phyloP scores from a whole-genome alignment of 345 rosid genomes.

The Excoecaria agallocha region DNA sequence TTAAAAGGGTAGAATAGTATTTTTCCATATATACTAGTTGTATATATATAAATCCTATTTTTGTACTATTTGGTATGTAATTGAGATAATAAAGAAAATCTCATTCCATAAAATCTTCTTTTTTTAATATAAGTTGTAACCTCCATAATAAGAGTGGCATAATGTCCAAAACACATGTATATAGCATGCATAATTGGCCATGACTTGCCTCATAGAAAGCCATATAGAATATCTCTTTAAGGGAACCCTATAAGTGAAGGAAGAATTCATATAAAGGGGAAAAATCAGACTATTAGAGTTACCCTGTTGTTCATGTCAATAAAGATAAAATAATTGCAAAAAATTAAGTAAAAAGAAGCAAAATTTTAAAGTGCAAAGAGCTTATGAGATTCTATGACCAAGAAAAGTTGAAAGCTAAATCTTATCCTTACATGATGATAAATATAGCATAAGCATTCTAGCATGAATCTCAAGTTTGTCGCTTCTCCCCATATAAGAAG shows the following conservation, averaged over 20 bases:
- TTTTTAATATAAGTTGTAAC: no score
- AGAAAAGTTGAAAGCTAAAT: neutral
- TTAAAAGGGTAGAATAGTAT: no score
- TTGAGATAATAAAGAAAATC: no score
- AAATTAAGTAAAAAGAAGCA: constrained; percentile 7
- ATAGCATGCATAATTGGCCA: neutral
- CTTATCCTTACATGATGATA: constrained; percentile 83
- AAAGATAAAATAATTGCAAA: neutral
- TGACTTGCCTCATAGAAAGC: neutral
- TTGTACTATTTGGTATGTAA: no score
- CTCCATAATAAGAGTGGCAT: neutral
- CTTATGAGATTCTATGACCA: neutral
- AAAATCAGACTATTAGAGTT: neutral
- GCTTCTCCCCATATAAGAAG: constrained; percentile 99
- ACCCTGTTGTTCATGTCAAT: neutral
- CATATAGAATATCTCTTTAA: neutral
- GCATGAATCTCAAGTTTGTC: constrained; percentile 94
- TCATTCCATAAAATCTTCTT: no score
- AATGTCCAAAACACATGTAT: neutral
- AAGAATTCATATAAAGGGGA: neutral
- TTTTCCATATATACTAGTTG: no score
- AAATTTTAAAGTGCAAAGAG: constrained; percentile 2
- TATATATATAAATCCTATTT: no score
- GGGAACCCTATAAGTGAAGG: neutral
- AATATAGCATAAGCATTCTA: constrained; percentile 96